These are phyloP conservation scores for Mimosa pudica DNA, from an alignment of 306 rosid species.

Conservation along the genomic window DNA sequence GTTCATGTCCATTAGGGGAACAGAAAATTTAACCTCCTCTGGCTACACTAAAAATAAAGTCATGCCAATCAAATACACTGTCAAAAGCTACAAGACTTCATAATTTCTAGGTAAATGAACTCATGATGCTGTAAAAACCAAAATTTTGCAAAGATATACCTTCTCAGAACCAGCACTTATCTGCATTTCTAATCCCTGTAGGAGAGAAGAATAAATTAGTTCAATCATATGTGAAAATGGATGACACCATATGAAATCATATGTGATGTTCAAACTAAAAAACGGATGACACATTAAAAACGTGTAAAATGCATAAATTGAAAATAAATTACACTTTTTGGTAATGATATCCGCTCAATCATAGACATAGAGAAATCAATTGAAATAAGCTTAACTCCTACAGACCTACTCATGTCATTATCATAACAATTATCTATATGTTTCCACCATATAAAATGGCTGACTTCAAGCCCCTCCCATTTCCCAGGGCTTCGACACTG, in stretches of 20 bases:
- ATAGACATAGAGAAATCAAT: background rate
- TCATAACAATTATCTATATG: background rate
- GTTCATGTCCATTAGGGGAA: slow-evolving; percentile 82
- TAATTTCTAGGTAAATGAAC: background rate
- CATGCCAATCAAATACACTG: slow-evolving; percentile 52
- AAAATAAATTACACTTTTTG: background rate
- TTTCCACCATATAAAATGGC: slow-evolving; percentile 5
- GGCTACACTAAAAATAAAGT: slow-evolving; percentile 81
- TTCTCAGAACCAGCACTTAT: slow-evolving; percentile 58
- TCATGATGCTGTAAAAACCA: slow-evolving; percentile 30
- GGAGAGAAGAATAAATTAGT: slow-evolving; percentile 4
- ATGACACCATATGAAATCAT: background rate
- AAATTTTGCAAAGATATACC: slow-evolving; percentile 52
- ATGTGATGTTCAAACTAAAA: slow-evolving; percentile 19
- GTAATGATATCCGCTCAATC: background rate
- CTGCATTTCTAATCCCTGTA: slow-evolving; percentile 96
- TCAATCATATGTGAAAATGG: slow-evolving; percentile 22
- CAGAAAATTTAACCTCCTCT: slow-evolving; percentile 92
- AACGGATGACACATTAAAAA: slow-evolving; percentile 18
- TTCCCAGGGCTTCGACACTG: background rate
- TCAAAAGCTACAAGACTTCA: slow-evolving; percentile 47
- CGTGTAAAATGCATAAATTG: background rate
- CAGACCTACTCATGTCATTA: background rate
- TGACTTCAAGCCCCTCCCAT: background rate
- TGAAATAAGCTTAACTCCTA: background rate